Evolutionary conservation across 805 yeast genomes (phyloP).

Genomic region (Starmera pachycereana): DNA sequence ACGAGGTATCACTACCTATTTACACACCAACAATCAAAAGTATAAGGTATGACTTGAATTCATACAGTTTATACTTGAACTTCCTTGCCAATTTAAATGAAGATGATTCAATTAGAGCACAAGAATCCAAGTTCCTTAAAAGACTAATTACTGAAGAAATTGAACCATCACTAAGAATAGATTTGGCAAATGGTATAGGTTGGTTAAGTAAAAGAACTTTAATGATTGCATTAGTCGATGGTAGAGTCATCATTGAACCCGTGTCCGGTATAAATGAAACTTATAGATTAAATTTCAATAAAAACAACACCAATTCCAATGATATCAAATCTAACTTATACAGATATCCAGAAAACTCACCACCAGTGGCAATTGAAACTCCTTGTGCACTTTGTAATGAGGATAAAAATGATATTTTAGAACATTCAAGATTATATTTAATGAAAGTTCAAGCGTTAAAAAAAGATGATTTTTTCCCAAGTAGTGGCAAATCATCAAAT

Average conservation of each 20-base stretch:
- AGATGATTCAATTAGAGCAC: slow-evolving; percentile 26
- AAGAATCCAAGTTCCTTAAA: slow-evolving; percentile 44
- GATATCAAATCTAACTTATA: slow-evolving; percentile 27
- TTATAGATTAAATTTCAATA: slow-evolving; percentile 33
- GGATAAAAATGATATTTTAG: slow-evolving; percentile 52
- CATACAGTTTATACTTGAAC: slow-evolving; percentile 27
- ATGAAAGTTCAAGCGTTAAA: slow-evolving; percentile 37
- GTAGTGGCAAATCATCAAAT: slow-evolving; percentile 3
- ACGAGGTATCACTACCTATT: slow-evolving; percentile 11
- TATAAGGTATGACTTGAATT: slow-evolving; percentile 30
- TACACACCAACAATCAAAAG: slow-evolving; percentile 32
- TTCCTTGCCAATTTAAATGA: slow-evolving; percentile 26
- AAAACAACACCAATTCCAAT: slow-evolving; percentile 7
- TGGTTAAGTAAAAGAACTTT: slow-evolving; percentile 55
- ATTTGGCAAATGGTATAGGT: slow-evolving; percentile 50
- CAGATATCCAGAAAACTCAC: slow-evolving; percentile 35
- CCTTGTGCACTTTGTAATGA: slow-evolving; percentile 87
- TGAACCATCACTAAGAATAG: slow-evolving; percentile 60
- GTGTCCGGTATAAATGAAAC: slow-evolving; percentile 73
- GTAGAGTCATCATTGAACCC: slow-evolving; percentile 78
- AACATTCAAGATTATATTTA: slow-evolving; percentile 69
- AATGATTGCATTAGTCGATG: slow-evolving; percentile 63
- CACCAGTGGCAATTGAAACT: slow-evolving; percentile 65
- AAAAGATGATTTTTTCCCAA: slow-evolving; percentile 19
- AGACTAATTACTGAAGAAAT: slow-evolving; percentile 66